Conservation (phyloP, 208 protist genomes). For the Trypanosoma theileri region DNA sequence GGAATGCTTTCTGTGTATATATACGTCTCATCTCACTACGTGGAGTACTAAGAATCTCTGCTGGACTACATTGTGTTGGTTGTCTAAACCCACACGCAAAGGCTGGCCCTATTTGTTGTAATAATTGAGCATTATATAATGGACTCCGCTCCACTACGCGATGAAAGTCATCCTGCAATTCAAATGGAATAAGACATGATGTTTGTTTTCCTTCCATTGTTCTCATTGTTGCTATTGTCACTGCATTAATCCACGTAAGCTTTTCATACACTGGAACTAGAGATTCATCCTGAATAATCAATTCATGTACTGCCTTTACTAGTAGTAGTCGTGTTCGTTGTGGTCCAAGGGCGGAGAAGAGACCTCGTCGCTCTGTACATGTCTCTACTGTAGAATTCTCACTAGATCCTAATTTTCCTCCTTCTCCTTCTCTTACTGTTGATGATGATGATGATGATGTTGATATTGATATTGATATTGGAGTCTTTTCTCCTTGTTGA, state of each 20-base stretch:
- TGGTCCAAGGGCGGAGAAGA: constrained; percentile 3
- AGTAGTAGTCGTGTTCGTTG: constrained; percentile 22
- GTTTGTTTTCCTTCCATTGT: not conserved
- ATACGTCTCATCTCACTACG: constrained; percentile 22
- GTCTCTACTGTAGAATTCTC: too few relatives aligned
- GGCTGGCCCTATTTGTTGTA: constrained; percentile 15
- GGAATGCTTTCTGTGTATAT: not conserved
- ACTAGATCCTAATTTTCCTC: too few relatives aligned
- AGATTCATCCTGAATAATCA: constrained; percentile 22
- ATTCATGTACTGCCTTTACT: constrained; percentile 20
- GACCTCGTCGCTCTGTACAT: too few relatives aligned
- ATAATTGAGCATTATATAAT: constrained; percentile 23
- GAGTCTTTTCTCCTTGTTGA: too few relatives aligned
- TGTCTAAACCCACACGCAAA: constrained; percentile 16
- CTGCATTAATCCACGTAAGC: constrained; percentile 23
- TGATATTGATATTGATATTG: too few relatives aligned
- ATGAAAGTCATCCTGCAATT: constrained; percentile 29
- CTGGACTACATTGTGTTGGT: constrained; percentile 15
- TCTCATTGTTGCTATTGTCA: not conserved
- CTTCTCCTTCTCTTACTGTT: too few relatives aligned
- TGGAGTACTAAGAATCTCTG: constrained; percentile 23
- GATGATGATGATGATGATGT: too few relatives aligned
- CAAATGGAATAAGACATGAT: constrained; percentile 21
- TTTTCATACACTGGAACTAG: constrained; percentile 25
- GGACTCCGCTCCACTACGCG: constrained; percentile 10